phyloP scores from a whole-genome alignment of 768 basidiomycete genomes.

The Leucocoprinus sp. region DNA sequence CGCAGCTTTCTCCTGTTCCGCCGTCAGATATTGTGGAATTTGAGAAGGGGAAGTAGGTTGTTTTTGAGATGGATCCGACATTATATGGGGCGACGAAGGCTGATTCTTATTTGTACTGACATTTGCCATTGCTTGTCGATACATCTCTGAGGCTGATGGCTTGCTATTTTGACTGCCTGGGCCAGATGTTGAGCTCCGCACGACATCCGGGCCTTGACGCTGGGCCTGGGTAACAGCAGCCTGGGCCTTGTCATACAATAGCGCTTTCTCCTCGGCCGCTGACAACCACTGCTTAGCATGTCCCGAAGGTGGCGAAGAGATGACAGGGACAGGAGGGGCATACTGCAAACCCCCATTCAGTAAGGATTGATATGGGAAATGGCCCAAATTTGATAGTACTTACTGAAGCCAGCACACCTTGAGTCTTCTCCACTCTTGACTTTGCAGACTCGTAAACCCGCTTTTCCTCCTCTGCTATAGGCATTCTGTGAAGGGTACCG shows the following conservation, averaged over 20 bases:
- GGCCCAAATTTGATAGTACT: constrained; percentile 1
- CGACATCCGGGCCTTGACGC: constrained; percentile 20
- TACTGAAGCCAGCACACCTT: constrained; percentile 34
- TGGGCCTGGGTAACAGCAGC: constrained; percentile 56
- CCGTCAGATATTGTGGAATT: constrained; percentile 47
- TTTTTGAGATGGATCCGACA: constrained; percentile 13
- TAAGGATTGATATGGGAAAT: neutral
- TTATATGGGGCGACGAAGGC: constrained; percentile 13
- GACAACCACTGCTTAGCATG: constrained; percentile 40
- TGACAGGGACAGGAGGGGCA: constrained; percentile 20
- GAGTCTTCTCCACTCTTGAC: constrained; percentile 47
- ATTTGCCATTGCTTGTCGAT: constrained; percentile 13
- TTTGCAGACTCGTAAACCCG: constrained; percentile 57
- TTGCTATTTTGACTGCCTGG: constrained; percentile 7
- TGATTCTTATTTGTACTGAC: constrained; percentile 12
- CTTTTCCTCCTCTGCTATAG: constrained; percentile 58
- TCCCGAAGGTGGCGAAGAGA: constrained; percentile 14
- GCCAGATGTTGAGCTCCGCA: neutral
- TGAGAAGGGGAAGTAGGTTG: constrained; percentile 2
- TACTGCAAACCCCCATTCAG: constrained; percentile 4
- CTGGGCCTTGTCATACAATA: constrained; percentile 63
- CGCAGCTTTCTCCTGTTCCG: constrained; percentile 71
- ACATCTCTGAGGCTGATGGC: constrained; percentile 10
- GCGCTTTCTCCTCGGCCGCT: constrained; percentile 70
- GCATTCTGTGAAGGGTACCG: constrained; percentile 12